These are phyloP conservation scores for Cunninghamia lanceolata DNA, from an alignment of 75 land plant genomes.

Conservation along the genomic window DNA sequence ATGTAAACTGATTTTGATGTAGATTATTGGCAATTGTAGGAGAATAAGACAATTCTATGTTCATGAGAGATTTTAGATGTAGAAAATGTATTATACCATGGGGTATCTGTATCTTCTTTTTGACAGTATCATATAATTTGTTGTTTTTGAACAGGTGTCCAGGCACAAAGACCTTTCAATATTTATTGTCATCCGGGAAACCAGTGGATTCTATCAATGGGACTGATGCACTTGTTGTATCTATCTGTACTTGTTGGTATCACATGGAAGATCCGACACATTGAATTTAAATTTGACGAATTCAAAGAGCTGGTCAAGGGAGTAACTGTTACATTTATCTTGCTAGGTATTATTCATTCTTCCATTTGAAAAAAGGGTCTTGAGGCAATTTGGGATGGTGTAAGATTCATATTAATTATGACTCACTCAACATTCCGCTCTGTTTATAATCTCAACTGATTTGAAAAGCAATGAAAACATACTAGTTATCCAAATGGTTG, in stretches of 20 bases:
- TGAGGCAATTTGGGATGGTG: not conserved
- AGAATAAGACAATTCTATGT: not conserved
- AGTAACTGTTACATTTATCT: constrained; percentile 27
- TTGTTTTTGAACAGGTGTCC: constrained; percentile 29
- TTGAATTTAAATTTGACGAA: constrained; percentile 63
- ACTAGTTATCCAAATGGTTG: not conserved
- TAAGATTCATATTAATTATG: not conserved
- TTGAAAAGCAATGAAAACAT: not conserved
- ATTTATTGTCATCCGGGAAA: constrained; percentile 26
- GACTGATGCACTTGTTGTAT: constrained; percentile 31
- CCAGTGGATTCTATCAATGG: constrained; percentile 36
- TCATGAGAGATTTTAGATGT: not conserved
- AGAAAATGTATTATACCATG: not conserved
- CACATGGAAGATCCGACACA: constrained; percentile 36
- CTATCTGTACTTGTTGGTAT: constrained; percentile 26
- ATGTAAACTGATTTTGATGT: not conserved
- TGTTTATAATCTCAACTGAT: not conserved
- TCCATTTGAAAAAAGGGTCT: not conserved
- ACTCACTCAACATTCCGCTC: not conserved
- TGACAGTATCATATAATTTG: not conserved
- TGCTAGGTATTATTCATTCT: constrained; percentile 33
- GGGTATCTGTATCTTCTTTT: not conserved
- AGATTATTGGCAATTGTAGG: not conserved
- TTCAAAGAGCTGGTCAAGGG: constrained; percentile 49
- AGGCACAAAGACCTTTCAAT: constrained; percentile 32